phyloP scores from a whole-genome alignment of 2,329 filamentous ascomycete species.

The Magnaporthales sp. region DNA sequence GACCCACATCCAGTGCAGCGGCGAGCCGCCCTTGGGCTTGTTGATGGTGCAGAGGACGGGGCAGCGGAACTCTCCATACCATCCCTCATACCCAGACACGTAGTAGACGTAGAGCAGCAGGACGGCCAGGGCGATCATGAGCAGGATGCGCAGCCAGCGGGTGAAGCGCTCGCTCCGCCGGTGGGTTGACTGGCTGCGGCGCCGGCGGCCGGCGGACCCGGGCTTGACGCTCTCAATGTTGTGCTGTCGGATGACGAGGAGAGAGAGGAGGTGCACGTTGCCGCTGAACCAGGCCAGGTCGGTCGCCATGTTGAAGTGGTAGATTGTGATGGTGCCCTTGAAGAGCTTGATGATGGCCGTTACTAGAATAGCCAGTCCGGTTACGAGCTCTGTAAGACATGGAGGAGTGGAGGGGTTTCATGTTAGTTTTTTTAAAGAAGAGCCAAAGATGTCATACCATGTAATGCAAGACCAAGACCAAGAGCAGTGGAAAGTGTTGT shows the following conservation, averaged over 20 bases:
- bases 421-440: too few relatives aligned
- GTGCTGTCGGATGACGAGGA: slow-evolving; percentile 8
- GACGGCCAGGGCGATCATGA: neutral
- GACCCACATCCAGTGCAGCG: neutral
- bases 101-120: neutral
- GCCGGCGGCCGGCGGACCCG: neutral
- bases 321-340: slow-evolving; percentile 12
- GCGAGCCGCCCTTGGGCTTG: neutral
- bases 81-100: neutral
- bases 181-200: neutral
- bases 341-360: slow-evolving; percentile 11
- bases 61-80: neutral
- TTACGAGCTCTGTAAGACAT: slow-evolving; percentile 16
- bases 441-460: too few relatives aligned
- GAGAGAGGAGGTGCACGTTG: slow-evolving; percentile 13
- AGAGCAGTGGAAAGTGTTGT: too few relatives aligned
- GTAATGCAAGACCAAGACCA: too few relatives aligned
- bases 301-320: slow-evolving; percentile 16
- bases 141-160: neutral
- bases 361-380: slow-evolving; percentile 13
- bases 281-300: slow-evolving; percentile 17
- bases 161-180: neutral
- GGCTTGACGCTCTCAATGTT: neutral
- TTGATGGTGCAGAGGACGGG: neutral
- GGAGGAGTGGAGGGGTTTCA: too few relatives aligned